These are phyloP conservation scores for Aspergillus niger DNA, from an alignment of 2,329 filamentous ascomycete species.

Conservation along the genomic window DNA sequence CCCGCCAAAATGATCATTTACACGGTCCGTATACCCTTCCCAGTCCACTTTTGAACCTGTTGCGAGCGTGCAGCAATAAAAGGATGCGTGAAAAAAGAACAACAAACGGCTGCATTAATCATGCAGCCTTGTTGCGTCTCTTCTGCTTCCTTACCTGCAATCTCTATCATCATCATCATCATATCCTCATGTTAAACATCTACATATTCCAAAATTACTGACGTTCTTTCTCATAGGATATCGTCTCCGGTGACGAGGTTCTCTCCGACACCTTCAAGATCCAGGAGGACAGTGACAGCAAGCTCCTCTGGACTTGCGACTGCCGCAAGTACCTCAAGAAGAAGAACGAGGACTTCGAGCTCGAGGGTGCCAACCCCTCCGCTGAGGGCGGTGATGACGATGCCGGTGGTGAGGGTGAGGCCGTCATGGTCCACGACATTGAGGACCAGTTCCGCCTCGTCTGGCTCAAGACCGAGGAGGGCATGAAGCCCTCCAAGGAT, in stretches of 20 bases:
- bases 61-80: conserved; percentile 7
- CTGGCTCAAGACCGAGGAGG: conserved; percentile 51
- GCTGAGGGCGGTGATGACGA: conserved; percentile 76
- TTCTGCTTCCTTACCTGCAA: neutral
- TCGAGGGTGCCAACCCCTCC: conserved; percentile 86
- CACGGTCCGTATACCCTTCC: conserved; percentile 54
- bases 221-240: conserved; percentile 63
- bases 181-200: neutral
- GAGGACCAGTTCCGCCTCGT: conserved; percentile 88
- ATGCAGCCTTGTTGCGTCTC: neutral
- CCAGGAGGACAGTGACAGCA: conserved; percentile 67
- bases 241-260: conserved; percentile 88
- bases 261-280: conserved; percentile 92
- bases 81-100: neutral
- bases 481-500: conserved; percentile 70
- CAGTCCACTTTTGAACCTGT: neutral
- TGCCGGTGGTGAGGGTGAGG: conserved; percentile 70
- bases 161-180: neutral
- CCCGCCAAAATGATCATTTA: conserved; percentile 71
- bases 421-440: conserved; percentile 80
- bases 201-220: neutral
- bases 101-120: neutral
- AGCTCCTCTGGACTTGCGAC: conserved; percentile 84
- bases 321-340: conserved; percentile 86
- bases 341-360: conserved; percentile 62